phyloP scores from a whole-genome alignment of 1,139 yeast genomes.

The Saccharomyces uvarum region DNA sequence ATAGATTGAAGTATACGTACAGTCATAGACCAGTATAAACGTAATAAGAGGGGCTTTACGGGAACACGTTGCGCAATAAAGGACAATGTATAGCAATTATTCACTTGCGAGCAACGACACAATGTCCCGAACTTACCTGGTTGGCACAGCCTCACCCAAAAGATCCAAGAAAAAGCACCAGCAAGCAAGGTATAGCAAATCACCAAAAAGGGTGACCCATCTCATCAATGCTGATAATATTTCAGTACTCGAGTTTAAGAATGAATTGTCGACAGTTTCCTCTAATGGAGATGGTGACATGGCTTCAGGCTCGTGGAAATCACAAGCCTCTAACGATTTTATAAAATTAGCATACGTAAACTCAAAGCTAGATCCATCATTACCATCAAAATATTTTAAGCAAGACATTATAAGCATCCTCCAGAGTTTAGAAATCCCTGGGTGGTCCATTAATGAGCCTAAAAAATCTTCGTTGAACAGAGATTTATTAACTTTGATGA shows the following conservation, averaged over 20 bases:
- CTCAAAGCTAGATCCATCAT: slow-evolving; percentile 48
- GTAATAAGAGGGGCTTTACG: background rate
- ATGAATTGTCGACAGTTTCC: background rate
- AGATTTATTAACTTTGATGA: background rate
- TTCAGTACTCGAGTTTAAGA: background rate
- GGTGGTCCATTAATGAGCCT: slow-evolving; percentile 37
- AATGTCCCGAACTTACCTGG: background rate
- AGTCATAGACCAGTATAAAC: background rate
- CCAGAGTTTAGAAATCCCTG: slow-evolving; percentile 54
- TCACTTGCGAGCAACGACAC: background rate
- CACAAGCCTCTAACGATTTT: background rate
- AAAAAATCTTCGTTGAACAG: slow-evolving; percentile 36
- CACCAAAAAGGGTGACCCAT: background rate
- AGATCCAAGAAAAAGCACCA: background rate
- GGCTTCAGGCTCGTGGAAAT: background rate
- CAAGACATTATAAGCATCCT: slow-evolving; percentile 63
- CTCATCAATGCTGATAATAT: background rate
- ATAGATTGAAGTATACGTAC: background rate
- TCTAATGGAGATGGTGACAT: background rate
- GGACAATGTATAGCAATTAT: background rate
- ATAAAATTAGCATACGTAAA: slow-evolving; percentile 21
- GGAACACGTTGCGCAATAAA: background rate
- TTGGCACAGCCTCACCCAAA: background rate
- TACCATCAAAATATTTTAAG: slow-evolving; percentile 76
- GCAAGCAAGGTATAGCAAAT: background rate